phyloP scores from a whole-genome alignment of 129 eudicot species.

The Helichrysum umbraculigerum region DNA sequence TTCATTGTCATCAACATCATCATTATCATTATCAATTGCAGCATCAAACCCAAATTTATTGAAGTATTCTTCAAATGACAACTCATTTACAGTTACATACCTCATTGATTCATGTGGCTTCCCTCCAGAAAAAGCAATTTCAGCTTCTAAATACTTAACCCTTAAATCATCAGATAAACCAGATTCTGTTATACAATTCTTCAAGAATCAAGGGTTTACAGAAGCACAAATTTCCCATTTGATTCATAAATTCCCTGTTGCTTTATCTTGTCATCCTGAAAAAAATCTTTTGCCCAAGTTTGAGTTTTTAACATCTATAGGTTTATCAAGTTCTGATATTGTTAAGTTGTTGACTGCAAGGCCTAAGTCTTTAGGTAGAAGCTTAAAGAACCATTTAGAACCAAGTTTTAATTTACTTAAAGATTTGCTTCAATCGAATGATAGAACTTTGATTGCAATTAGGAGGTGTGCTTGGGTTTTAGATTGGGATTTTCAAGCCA shows the following conservation, averaged over 20 bases:
- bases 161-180: slow-evolving; percentile 37
- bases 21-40: slow-evolving; percentile 13
- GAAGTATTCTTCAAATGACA: not conserved
- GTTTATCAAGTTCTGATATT: slow-evolving; percentile 28
- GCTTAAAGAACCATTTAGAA: slow-evolving; percentile 36
- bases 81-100: slow-evolving; percentile 32
- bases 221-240: slow-evolving; percentile 30
- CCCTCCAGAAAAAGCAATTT: slow-evolving; percentile 41
- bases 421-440: slow-evolving; percentile 34
- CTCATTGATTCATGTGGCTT: slow-evolving; percentile 45
- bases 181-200: slow-evolving; percentile 42
- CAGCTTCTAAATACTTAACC: slow-evolving; percentile 38
- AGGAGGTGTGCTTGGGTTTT: slow-evolving; percentile 37
- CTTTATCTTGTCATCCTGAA: slow-evolving; percentile 37
- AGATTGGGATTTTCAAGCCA: slow-evolving; percentile 27
- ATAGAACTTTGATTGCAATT: slow-evolving; percentile 29
- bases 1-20: slow-evolving; percentile 6
- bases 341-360: slow-evolving; percentile 12
- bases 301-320: slow-evolving; percentile 36
- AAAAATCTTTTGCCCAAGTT: slow-evolving; percentile 50
- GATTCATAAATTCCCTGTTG: slow-evolving; percentile 23
- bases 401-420: slow-evolving; percentile 28
- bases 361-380: slow-evolving; percentile 25
- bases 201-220: slow-evolving; percentile 39
- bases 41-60: slow-evolving; percentile 8